Base-by-base conservation (phyloP, 768 basidiomycete genomes). In the Dioszegia aurantiaca region DNA sequence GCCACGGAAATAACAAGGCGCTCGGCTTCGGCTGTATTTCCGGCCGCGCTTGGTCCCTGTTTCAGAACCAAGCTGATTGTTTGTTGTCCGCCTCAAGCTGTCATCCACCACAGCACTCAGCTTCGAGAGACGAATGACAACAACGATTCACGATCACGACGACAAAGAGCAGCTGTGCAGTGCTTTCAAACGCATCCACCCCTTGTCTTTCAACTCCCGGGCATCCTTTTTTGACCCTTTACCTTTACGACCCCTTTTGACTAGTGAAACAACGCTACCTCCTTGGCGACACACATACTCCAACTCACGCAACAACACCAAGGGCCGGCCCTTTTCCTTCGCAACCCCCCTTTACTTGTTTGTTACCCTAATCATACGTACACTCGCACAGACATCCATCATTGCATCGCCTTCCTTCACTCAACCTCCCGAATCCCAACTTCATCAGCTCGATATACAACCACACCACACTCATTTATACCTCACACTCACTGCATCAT, bases 401-500 rank as follows among this genome's bases (percentile, higher is more conserved):
- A n/a, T n/a, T n/a, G 9, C 36, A 17, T 17, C 40, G 9, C 21
- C 17, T 17, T 42, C 14, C 40, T 42, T 42, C 40, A 42, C 40
- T 42, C 21, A 16, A 42, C 21, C 40, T 10, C 8, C 21, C 26
- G 12, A 24, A 11, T 47, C 26, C 45, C 11, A 47, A 5, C 21
- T 42, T 8, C 40, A 17, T 17, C 21, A 42, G 40, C 40, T 42
- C 8, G 36, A 42, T n/a, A 42, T 5, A 5, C 45, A 17, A 23
- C 27, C 27, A 28, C 19, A 14, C 41, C 30, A 55, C 41, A 44
- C 41, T 43, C 54, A n/a, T 55, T 55, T n/a, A 14, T n/a, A 31
- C 1, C 40, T 23, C 54, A 31, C 42, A 6, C 36, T 21, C 23
- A 36, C 26, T 27, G 23, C 48, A 56, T 33, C 48, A 58, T 58